These are phyloP conservation scores for Nicotiana undulata DNA, from an alignment of 257 asterid species.

Conservation along the genomic window DNA sequence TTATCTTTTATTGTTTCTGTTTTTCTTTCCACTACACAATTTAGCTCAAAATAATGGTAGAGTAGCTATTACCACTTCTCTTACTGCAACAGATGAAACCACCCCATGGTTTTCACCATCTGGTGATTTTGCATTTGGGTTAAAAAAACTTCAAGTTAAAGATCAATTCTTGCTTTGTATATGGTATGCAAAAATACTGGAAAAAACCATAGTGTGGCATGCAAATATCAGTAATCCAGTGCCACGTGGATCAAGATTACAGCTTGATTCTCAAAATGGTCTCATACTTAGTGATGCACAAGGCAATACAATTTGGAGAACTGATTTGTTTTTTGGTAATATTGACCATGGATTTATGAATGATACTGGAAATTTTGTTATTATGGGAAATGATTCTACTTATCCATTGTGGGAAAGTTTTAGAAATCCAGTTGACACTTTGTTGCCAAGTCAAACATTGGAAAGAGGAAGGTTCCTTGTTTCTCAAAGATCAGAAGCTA, in stretches of 20 bases:
- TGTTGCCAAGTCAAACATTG: slow-evolving; percentile 25
- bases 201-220: slow-evolving; percentile 47
- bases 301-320: slow-evolving; percentile 15
- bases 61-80: slow-evolving; percentile 11
- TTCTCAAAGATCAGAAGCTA: slow-evolving; percentile 12
- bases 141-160: slow-evolving; percentile 14
- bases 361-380: slow-evolving; percentile 52
- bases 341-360: slow-evolving; percentile 32
- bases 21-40: slow-evolving; percentile 3
- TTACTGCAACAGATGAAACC: slow-evolving; percentile 26
- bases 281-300: slow-evolving; percentile 38
- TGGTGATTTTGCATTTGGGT: slow-evolving; percentile 57
- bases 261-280: slow-evolving; percentile 20
- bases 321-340: neutral
- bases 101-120: slow-evolving; percentile 57
- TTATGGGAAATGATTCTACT: slow-evolving; percentile 9
- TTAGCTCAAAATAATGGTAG: slow-evolving; percentile 27
- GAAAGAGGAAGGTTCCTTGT: neutral
- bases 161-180: slow-evolving; percentile 39
- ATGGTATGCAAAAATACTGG: slow-evolving; percentile 43
- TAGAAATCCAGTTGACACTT: slow-evolving; percentile 19
- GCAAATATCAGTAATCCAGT: slow-evolving; percentile 20
- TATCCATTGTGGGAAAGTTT: slow-evolving; percentile 46
- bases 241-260: slow-evolving; percentile 33
- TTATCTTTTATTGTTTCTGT: slow-evolving; percentile 1